Conservation (phyloP, 352 stramenopile genomes). For the Phytophthora constricta region DNA sequence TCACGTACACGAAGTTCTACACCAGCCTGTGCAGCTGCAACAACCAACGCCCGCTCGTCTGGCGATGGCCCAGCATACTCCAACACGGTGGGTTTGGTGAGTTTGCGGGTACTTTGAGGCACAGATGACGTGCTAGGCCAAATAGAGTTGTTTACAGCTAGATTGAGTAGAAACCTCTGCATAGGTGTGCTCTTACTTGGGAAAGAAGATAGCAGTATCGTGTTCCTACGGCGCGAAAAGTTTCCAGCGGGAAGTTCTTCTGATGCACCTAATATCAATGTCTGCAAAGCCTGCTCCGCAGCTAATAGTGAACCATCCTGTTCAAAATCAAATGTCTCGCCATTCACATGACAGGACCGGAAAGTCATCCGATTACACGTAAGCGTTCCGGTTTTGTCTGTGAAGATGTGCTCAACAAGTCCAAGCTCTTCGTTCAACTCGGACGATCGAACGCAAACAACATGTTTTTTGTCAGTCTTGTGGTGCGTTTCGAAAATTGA, state of each 20-base stretch:
- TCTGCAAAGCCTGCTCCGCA: slow-evolving; percentile 25
- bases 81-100: slow-evolving; percentile 11
- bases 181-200: slow-evolving; percentile 30
- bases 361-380: slow-evolving; percentile 96
- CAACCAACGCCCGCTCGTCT: slow-evolving; percentile 77
- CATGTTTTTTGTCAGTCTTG: slow-evolving; percentile 48
- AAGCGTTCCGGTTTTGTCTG: slow-evolving; percentile 93
- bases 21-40: slow-evolving; percentile 53
- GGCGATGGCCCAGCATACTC: slow-evolving; percentile 84
- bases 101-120: background rate
- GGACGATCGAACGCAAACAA: slow-evolving; percentile 75
- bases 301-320: slow-evolving; percentile 30
- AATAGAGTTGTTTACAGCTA: slow-evolving; percentile 69
- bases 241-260: slow-evolving; percentile 8
- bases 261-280: slow-evolving; percentile 8
- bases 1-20: slow-evolving; percentile 45
- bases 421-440: slow-evolving; percentile 94
- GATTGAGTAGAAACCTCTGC: slow-evolving; percentile 57
- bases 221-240: slow-evolving; percentile 18
- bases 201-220: slow-evolving; percentile 2
- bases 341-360: slow-evolving; percentile 91
- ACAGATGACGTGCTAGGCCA: slow-evolving; percentile 31
- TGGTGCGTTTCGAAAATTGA: background rate
- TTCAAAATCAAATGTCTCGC: slow-evolving; percentile 57
- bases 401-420: slow-evolving; percentile 97